Percentiles rank a stretch among this genome's conserved stretches.
Conservation (phyloP, 495 filamentous ascomycete species). For the Aspergillus wentii region DNA sequence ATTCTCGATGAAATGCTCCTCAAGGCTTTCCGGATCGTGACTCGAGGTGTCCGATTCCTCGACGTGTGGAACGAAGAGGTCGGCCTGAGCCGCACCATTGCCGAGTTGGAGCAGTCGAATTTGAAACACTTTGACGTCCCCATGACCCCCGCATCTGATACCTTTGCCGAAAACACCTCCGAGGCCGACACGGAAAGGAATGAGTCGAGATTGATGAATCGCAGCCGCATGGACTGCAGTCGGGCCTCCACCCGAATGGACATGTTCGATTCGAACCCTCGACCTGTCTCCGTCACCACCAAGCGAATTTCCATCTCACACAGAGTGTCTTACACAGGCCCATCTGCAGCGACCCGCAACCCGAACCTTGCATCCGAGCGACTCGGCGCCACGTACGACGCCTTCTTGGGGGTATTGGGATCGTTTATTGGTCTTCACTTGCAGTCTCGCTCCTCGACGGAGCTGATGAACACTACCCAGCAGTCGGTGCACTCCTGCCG, state of each 20-base stretch:
- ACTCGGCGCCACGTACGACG: constrained; percentile 73
- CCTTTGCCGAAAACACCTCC: constrained; percentile 21
- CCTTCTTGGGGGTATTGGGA: constrained; percentile 80
- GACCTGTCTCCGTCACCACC: constrained; percentile 30
- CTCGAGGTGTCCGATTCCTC: constrained; percentile 84
- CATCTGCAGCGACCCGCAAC: constrained; percentile 37
- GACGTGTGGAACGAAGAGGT: constrained; percentile 81
- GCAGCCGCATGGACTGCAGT: constrained; percentile 34
- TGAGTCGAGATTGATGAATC: constrained; percentile 31
- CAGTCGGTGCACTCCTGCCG: constrained; percentile 80
- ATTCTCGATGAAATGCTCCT: constrained; percentile 88
- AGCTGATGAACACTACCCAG: constrained; percentile 69
- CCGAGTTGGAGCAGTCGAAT: constrained; percentile 48
- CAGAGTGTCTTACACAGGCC: constrained; percentile 48
- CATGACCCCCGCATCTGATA: constrained; percentile 68
- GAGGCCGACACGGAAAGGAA: constrained; percentile 24
- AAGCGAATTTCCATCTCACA: constrained; percentile 55
- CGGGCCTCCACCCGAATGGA: constrained; percentile 35
- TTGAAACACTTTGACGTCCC: constrained; percentile 43
- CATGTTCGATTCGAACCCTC: constrained; percentile 20
- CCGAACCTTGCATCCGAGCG: constrained; percentile 59
- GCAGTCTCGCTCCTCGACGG: constrained; percentile 80
- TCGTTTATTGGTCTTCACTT: constrained; percentile 90
- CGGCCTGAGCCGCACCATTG: constrained; percentile 56
- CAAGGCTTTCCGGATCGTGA: constrained; percentile 92